phyloP scores from a whole-genome alignment of 257 asterid genomes.

The Gentiana straminea region DNA sequence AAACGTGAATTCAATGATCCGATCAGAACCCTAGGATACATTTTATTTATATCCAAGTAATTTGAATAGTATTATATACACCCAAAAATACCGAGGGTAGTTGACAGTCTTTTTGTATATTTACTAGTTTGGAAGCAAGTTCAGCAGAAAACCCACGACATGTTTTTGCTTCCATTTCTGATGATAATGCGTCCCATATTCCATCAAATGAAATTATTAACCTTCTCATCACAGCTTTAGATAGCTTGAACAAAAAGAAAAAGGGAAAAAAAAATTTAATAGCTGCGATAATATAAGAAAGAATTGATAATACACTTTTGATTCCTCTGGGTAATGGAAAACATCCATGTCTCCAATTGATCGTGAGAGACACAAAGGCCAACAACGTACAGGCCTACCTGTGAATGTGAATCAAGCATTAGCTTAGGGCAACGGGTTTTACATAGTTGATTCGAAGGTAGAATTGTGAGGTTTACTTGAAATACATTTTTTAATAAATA shows the following conservation, averaged over 20 bases:
- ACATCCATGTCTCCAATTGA: constrained; percentile 85
- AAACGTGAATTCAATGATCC: constrained; percentile 9
- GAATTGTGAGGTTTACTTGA: not conserved
- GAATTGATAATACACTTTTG: constrained; percentile 51
- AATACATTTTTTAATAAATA: not conserved
- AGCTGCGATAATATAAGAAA: constrained; percentile 27
- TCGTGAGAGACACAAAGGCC: constrained; percentile 80
- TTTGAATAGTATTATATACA: not conserved
- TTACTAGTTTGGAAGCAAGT: constrained; percentile 63
- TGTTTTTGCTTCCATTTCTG: constrained; percentile 64
- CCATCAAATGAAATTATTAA: constrained; percentile 85
- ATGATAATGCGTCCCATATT: constrained; percentile 73
- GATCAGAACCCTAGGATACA: not conserved
- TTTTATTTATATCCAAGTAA: not conserved
- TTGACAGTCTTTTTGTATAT: constrained; percentile 32
- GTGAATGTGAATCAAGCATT: constrained; percentile 3
- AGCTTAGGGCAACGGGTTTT: too few relatives aligned
- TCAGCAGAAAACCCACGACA: constrained; percentile 68
- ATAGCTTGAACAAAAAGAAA: constrained; percentile 26
- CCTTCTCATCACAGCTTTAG: constrained; percentile 51
- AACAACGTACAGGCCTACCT: constrained; percentile 79
- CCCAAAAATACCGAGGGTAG: too few relatives aligned
- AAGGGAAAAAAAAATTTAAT: not conserved
- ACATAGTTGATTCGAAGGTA: too few relatives aligned
- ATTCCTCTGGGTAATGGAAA: constrained; percentile 67